Conservation (phyloP, 2,329 filamentous ascomycete species). For the Phialophora chinensis region DNA sequence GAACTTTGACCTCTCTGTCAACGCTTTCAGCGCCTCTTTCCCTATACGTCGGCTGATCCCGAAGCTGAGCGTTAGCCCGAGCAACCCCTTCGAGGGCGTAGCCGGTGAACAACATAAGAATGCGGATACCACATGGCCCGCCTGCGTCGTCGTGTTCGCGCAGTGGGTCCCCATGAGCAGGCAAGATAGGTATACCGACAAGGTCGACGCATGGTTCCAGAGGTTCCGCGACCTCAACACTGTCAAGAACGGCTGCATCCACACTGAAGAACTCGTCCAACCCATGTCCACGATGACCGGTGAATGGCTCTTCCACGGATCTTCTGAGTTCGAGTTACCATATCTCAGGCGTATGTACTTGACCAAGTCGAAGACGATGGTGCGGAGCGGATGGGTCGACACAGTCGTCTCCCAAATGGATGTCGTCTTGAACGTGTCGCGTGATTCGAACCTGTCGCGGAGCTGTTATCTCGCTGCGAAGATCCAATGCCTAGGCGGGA, state of each 20-base stretch:
- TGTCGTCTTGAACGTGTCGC: not conserved
- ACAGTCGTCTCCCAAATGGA: not conserved
- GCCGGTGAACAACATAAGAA: not conserved
- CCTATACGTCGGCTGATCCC: not conserved
- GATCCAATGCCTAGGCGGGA: constrained; percentile 1
- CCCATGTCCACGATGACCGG: not conserved
- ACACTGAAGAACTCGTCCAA: not conserved
- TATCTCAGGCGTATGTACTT: not conserved
- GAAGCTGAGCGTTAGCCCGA: not conserved
- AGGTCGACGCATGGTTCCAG: constrained; percentile 5
- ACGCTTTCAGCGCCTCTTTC: not conserved
- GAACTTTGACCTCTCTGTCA: constrained; percentile 1
- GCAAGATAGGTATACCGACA: not conserved
- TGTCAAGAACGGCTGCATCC: not conserved
- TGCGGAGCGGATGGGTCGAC: not conserved
- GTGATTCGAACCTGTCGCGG: not conserved
- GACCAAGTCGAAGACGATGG: not conserved
- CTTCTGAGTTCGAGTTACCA: not conserved
- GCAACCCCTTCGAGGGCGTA: not conserved
- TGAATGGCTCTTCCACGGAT: not conserved
- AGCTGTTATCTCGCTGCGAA: not conserved
- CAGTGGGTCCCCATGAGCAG: constrained; percentile 1
- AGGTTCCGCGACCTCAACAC: not conserved
- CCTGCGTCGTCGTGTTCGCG: not conserved
- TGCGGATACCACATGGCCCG: not conserved